Evolutionary conservation across 73 alveolate genomes (phyloP).

Genomic region (Paramecium pentaurelia): DNA sequence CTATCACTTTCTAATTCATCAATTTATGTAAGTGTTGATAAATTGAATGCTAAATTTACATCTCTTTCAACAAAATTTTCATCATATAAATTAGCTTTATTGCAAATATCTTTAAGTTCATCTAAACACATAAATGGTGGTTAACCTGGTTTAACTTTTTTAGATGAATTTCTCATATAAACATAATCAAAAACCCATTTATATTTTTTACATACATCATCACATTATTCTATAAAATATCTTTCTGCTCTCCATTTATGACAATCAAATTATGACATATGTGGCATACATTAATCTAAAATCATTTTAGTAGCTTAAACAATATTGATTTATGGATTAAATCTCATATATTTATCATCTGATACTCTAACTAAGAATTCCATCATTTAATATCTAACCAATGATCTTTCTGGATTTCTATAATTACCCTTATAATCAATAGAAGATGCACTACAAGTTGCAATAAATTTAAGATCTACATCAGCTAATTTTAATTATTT

Average conservation of each 20-base stretch:
- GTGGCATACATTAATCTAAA: not conserved
- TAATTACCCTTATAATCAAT: conserved; percentile 39
- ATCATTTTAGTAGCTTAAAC: conserved; percentile 17
- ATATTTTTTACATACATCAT: conserved; percentile 17
- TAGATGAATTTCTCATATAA: conserved; percentile 28
- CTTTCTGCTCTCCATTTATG: conserved; percentile 43
- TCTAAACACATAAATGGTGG: conserved; percentile 67
- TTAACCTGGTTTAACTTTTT: conserved; percentile 81
- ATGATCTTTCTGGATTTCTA: conserved; percentile 57
- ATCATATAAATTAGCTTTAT: conserved; percentile 50
- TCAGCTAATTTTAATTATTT: conserved; percentile 28
- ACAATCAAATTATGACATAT: not conserved
- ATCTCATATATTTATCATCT: conserved; percentile 26
- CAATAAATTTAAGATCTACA: conserved; percentile 46
- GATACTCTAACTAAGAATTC: conserved; percentile 58
- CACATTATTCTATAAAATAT: conserved; percentile 27
- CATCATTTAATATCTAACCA: conserved; percentile 57
- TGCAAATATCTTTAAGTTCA: conserved; percentile 59
- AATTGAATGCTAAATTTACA: conserved; percentile 63
- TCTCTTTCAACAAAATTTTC: conserved; percentile 68
- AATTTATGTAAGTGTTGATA: conserved; percentile 71
- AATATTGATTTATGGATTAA: not conserved
- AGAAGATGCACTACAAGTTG: conserved; percentile 46
- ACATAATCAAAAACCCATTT: conserved; percentile 38
- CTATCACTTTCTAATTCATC: conserved; percentile 72